Base-by-base conservation (phyloP, 306 rosid species). In the Senna tora region DNA sequence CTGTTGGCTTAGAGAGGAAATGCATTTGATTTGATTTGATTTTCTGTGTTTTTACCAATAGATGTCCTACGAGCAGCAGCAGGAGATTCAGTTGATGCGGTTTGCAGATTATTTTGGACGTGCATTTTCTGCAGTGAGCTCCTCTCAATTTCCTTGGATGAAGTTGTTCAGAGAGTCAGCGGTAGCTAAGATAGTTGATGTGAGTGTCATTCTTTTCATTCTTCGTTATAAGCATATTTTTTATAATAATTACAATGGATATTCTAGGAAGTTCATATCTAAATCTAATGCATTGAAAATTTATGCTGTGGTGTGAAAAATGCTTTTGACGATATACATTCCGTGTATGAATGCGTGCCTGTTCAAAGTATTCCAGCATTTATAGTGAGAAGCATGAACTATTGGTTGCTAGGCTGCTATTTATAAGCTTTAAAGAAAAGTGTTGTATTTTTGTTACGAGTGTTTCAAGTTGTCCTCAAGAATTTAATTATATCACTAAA, bases 31-130 rank as follows among this genome's bases (percentile, higher is more conserved):
- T 17, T 55, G 25, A 65, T 41, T 67, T 54, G n/a, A n/a, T n/a
- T 8, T 0, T 52, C 7, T 47, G 21, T 79, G 57, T 53, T 58
- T 60, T 70, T 66, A 7, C 15, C 45, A 2, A 51, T 71, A 93
- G 98, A 77, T 57, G 7, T 89, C 94, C 46, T 92, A 81, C 39
- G 92, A 87, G 64, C 53, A 75, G 61, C 93, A 86, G 78, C 87
- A 89, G 76, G 88, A 89, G 0, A 80, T 93, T 57, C 89, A 82
- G 85, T 75, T 93, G 86, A 91, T 93, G 96, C 86, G 90, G 32
- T 89, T 93, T 57, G 92, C 97, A 2, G 97, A 93, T 82, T 91
- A 87, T 62, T 91, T 91, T 61, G 96, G 94, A 42, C 90, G 91
- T 54, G 90, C 96, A 45, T 93, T 93, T 75, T 77, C 94, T 56